Evolutionary conservation across 2,329 filamentous ascomycete species (phyloP), one percentile per base, ranked within the genome.

Genomic region (Zopfia rhizophila): DNA sequence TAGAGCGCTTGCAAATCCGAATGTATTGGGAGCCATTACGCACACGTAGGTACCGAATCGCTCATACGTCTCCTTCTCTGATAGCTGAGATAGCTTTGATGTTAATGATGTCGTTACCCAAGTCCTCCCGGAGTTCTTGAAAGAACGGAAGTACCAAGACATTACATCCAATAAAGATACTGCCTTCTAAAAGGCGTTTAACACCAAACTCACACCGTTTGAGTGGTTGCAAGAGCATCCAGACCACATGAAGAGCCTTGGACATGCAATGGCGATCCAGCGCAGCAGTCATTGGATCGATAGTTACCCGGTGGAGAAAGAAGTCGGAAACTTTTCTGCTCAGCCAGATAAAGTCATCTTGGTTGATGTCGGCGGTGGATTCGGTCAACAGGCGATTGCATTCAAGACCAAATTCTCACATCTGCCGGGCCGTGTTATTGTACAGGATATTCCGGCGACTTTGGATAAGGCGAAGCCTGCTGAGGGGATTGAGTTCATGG

Each of bases 311-410:
- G 41, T 64, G 5, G 33, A 46, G 8, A 27, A 51, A 10, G 51
- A 52, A 7, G 38, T 65, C 10, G 48, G 37, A 0, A 16, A 35
- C 8, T 62, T 64, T 24, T n/a, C 45, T n/a, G 37, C 60, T 6
- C 10, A 32, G 1, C 14, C 40, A 0, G 42, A 58, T 2, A 59
- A 60, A 4, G 61, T 58, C 3, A 23, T 66, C 1, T 41, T 70
- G 6, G 63, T 69, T 8, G 64, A 70, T 16, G 48, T 70, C 2
- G 66, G 66, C 2, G 66, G 66, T n/a, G 64, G 66, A 1, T 66
- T 68, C 10, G 65, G 66, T 1, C 63, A 66, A 21, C 60, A 64
- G 30, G 47, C 60, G 1, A 24, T 48, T 5, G 52, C 49, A 1
- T 63, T 67, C 41, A 58, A 54, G 37, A 50, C 55, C 3, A 57